phyloP scores from a whole-genome alignment of 257 asterid species.

The Misopates orontium region DNA sequence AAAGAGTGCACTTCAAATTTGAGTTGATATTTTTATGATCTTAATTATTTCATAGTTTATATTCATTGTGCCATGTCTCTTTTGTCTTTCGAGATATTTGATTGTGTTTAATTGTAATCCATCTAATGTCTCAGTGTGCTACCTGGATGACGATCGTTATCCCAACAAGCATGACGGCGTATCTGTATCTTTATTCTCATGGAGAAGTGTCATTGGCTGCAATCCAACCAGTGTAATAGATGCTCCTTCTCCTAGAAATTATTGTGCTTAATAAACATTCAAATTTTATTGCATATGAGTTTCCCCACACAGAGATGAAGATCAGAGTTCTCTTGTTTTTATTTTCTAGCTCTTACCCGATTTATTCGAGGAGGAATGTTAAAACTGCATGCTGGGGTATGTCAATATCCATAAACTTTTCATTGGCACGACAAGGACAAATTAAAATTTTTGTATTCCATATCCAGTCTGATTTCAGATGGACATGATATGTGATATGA shows the following conservation, averaged over 20 bases:
- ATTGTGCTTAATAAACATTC: constrained; percentile 17
- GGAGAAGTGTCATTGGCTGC: constrained; percentile 99
- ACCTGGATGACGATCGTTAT: constrained; percentile 96
- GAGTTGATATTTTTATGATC: constrained; percentile 2
- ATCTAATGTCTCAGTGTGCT: constrained; percentile 71
- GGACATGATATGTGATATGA: constrained; percentile 3
- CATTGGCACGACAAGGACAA: constrained; percentile 1
- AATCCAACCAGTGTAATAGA: constrained; percentile 99
- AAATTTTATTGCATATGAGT: constrained; percentile 23
- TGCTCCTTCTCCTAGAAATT: constrained; percentile 63
- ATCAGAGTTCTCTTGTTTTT: constrained; percentile 11
- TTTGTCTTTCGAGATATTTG: too few species aligned
- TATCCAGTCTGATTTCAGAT: background rate
- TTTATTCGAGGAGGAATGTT: background rate
- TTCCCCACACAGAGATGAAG: background rate
- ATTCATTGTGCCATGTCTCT: too few species aligned
- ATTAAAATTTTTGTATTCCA: background rate
- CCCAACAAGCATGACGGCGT: constrained; percentile 98
- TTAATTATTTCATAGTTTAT: background rate
- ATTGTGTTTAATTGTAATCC: constrained; percentile 23
- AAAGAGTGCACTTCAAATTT: background rate
- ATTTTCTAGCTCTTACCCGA: too few species aligned
- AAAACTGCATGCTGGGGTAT: constrained; percentile 15
- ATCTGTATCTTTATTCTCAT: constrained; percentile 91
- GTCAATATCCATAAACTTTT: background rate